phyloP scores from a whole-genome alignment of 2,329 filamentous ascomycete species.

The Hymenoscyphus fraxineus region DNA sequence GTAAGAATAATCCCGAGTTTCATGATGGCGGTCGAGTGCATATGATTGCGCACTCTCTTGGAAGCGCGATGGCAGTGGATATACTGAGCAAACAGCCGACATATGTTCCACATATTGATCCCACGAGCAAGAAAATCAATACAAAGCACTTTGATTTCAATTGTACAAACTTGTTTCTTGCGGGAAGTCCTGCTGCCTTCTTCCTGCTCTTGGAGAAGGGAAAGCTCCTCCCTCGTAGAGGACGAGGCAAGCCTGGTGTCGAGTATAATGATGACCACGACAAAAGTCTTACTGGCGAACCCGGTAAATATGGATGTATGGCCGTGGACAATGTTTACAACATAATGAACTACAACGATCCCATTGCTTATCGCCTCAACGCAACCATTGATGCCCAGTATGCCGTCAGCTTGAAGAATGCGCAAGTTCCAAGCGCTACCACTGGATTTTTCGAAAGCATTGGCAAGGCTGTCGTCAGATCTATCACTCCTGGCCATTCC shows the following conservation, averaged over 20 bases:
- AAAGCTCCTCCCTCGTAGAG: conserved; percentile 69
- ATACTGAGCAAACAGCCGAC: conserved; percentile 88
- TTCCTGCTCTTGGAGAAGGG: conserved; percentile 82
- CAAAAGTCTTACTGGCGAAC: conserved; percentile 66
- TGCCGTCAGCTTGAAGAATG: conserved; percentile 69
- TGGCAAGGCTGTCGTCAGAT: conserved; percentile 54
- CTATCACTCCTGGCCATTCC: conserved; percentile 53
- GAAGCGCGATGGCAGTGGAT: conserved; percentile 91
- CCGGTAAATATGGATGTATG: conserved; percentile 80
- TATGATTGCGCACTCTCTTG: conserved; percentile 87
- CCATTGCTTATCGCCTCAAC: conserved; percentile 90
- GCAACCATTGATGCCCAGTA: conserved; percentile 82
- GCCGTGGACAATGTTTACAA: conserved; percentile 98
- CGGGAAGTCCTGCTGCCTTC: conserved; percentile 86
- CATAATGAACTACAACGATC: conserved; percentile 65
- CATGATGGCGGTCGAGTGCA: conserved; percentile 78
- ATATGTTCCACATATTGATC: conserved; percentile 50
- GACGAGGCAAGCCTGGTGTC: conserved; percentile 70
- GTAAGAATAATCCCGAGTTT: conserved; percentile 86
- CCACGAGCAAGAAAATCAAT: conserved; percentile 40
- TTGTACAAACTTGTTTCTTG: conserved; percentile 82
- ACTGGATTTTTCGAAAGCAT: conserved; percentile 63
- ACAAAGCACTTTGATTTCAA: conserved; percentile 81
- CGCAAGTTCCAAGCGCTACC: conserved; percentile 72
- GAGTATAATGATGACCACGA: conserved; percentile 58